Percentiles rank a stretch among this genome's conserved stretches.
Evolutionary conservation across 805 yeast genomes (phyloP).

Genomic region (Suhomyces canberraensis): DNA sequence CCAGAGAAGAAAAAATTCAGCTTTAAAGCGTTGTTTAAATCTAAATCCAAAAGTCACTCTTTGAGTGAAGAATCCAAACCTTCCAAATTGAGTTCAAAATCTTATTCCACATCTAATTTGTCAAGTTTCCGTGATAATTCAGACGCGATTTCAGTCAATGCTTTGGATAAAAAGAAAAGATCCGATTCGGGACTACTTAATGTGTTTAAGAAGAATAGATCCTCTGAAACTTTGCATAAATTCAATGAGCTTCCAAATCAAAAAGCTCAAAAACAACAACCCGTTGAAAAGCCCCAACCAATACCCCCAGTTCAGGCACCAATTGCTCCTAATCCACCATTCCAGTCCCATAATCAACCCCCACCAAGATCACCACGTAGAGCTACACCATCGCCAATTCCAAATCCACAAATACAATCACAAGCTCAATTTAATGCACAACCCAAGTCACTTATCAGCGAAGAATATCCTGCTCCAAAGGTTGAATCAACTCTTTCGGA

Average conservation of each 20-base stretch:
- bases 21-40: constrained; percentile 36
- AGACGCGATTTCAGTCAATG: constrained; percentile 1
- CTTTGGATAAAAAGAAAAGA: neutral
- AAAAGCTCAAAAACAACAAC: neutral
- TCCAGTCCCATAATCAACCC: neutral
- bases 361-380: too few species aligned
- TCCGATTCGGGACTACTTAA: constrained; percentile 9
- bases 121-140: constrained; percentile 1
- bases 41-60: constrained; percentile 31
- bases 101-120: constrained; percentile 31
- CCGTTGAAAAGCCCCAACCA: neutral
- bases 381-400: neutral
- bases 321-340: neutral
- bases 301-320: neutral
- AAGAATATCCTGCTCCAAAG: neutral
- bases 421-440: neutral
- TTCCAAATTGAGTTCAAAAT: constrained; percentile 20
- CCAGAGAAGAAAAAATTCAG: constrained; percentile 33
- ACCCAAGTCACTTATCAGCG: neutral
- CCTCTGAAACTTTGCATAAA: constrained; percentile 14
- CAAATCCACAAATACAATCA: neutral
- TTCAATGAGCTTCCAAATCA: neutral
- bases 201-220: constrained; percentile 22
- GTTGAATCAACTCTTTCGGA: constrained; percentile 1
- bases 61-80: constrained; percentile 11